phyloP scores from a whole-genome alignment of 129 eudicot species.

The Chrysanthemum makinoi region DNA sequence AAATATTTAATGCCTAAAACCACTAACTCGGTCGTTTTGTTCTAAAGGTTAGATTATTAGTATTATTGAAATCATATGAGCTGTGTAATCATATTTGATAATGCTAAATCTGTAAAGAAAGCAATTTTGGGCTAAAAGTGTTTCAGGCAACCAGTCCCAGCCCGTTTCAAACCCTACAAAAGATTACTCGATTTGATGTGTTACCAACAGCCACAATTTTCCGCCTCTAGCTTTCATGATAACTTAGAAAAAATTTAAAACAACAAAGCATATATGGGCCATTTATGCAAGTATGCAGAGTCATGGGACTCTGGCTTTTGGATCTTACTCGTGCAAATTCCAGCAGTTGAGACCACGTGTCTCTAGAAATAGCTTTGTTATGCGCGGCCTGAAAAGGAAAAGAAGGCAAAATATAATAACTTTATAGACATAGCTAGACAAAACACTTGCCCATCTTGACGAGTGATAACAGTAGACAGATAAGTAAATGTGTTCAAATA shows the following conservation, averaged over 20 bases:
- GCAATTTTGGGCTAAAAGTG: too few relatives aligned
- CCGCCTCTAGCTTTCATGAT: too few relatives aligned
- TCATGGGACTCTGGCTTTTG: background rate
- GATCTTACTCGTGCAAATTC: slow-evolving; percentile 89
- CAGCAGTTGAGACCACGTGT: slow-evolving; percentile 93
- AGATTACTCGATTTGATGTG: too few relatives aligned
- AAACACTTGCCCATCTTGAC: background rate
- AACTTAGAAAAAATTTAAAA: too few relatives aligned
- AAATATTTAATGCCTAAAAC: slow-evolving; percentile 5
- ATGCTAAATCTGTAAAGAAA: too few relatives aligned
- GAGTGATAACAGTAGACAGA: background rate
- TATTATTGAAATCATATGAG: too few relatives aligned
- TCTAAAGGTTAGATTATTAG: too few relatives aligned
- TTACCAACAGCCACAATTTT: too few relatives aligned
- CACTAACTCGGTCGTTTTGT: background rate
- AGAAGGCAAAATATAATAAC: background rate
- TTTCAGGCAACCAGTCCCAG: too few relatives aligned
- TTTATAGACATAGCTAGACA: too few relatives aligned
- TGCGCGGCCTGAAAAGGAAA: slow-evolving; percentile 70
- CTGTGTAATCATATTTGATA: too few relatives aligned
- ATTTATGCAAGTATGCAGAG: slow-evolving; percentile 5
- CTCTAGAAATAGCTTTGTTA: slow-evolving; percentile 96
- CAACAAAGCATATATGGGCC: background rate
- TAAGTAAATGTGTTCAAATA: background rate
- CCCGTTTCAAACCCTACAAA: too few relatives aligned